Evolutionary conservation across 371 early-diverging fungal genomes (phyloP).

Genomic region (Mortierella sp.): DNA sequence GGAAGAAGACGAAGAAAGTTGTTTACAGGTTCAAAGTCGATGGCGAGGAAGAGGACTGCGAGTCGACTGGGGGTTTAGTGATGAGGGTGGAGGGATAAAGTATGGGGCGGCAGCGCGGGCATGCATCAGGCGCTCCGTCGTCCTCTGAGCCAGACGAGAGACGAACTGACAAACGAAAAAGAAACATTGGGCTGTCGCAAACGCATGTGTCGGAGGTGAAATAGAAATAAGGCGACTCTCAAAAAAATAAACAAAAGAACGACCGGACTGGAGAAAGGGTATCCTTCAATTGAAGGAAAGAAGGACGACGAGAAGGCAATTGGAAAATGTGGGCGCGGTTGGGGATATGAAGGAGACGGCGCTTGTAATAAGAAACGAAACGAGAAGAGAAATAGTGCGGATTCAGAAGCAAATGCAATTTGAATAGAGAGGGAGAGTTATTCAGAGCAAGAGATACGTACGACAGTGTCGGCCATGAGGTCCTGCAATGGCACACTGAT

Average conservation of each 20-base stretch:
- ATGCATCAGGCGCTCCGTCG: neutral
- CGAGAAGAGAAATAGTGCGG: neutral
- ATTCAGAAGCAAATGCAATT: neutral
- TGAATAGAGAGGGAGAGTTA: too few relatives aligned
- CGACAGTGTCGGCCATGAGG: slow-evolving; percentile 48
- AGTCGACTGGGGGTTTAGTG: neutral
- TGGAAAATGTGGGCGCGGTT: neutral
- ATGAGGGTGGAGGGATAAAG: neutral
- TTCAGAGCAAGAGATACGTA: slow-evolving; percentile 16
- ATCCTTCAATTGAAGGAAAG: neutral
- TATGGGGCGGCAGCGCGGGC: neutral
- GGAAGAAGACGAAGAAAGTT: neutral
- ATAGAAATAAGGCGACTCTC: neutral
- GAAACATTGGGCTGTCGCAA: neutral
- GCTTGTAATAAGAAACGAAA: too few relatives aligned
- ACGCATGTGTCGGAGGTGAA: neutral
- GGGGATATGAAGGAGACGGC: neutral
- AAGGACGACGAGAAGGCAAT: neutral
- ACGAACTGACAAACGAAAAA: neutral
- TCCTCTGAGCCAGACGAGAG: neutral
- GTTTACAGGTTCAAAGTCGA: neutral
- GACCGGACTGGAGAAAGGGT: neutral
- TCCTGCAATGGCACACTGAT: slow-evolving; percentile 51
- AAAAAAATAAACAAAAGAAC: neutral
- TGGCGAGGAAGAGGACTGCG: neutral